A percentile compares a stretch with the other conserved stretches of the same genome.
These are phyloP conservation scores for Euphorbia corollata DNA, from an alignment of 441 rosid genomes.

Conservation along the genomic window DNA sequence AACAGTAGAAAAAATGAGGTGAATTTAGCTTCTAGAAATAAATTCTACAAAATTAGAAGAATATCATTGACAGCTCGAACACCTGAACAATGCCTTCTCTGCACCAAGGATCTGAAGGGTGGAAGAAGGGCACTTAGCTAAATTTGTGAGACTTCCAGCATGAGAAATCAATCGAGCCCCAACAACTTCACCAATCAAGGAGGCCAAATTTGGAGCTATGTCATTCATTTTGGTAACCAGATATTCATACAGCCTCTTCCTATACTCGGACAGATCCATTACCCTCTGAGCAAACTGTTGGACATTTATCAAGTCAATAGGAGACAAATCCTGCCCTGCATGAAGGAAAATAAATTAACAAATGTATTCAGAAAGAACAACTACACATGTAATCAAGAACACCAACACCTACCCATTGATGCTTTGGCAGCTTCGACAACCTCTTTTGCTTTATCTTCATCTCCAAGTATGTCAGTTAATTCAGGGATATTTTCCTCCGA, in stretches of 20 bases:
- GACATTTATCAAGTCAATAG: slow-evolving; percentile 78
- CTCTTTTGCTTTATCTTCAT: slow-evolving; percentile 92
- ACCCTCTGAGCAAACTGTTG: slow-evolving; percentile 79
- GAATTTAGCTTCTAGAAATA: not conserved
- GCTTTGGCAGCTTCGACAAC: slow-evolving; percentile 93
- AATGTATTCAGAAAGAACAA: not conserved
- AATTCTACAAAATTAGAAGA: slow-evolving; percentile 1
- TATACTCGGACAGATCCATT: slow-evolving; percentile 81
- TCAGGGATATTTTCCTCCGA: slow-evolving; percentile 65
- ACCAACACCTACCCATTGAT: slow-evolving; percentile 65
- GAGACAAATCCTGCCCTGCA: slow-evolving; percentile 85
- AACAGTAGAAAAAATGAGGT: not conserved
- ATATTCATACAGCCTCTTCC: slow-evolving; percentile 85
- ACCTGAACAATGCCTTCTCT: slow-evolving; percentile 97
- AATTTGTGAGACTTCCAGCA: slow-evolving; percentile 98
- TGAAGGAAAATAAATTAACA: slow-evolving; percentile 6
- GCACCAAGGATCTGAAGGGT: slow-evolving; percentile 99
- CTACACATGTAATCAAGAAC: slow-evolving; percentile 3
- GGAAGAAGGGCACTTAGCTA: slow-evolving; percentile 95
- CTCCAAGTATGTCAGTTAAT: slow-evolving; percentile 71
- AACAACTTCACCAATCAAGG: slow-evolving; percentile 90
- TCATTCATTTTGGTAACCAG: slow-evolving; percentile 82
- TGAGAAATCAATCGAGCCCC: slow-evolving; percentile 94
- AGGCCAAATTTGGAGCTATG: slow-evolving; percentile 89
- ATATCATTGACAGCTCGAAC: not conserved